Evolutionary conservation across 768 basidiomycete genomes (phyloP), one percentile per base, ranked within the genome.

Genomic region (Hygrophorus pudorinus): DNA sequence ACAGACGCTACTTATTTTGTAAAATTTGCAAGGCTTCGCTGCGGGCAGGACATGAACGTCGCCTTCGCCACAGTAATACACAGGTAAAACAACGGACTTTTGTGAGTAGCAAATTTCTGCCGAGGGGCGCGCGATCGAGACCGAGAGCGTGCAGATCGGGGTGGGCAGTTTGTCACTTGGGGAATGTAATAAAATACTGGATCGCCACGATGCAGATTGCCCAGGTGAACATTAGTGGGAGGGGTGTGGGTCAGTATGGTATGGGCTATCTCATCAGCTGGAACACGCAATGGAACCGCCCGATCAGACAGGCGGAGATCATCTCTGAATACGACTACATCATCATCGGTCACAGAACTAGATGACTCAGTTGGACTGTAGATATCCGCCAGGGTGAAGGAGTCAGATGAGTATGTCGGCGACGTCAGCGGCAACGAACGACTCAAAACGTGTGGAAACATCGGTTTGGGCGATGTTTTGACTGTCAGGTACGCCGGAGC

Each of bases 11-110:
- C 65, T 70, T 1, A 58, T 50, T 20, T 60, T 61, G 52, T 65
- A 76, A 54, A 73, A 80, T 55, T 72, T 76, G 59, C 79, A 81
- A 20, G 71, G 72, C 47, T 80, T 80, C 1, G 78, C 79, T 81
- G 42, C n/a, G 17, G 35, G 29, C 14, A 14, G 31, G 38, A 38
- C 14, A 27, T 32, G 31, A 21, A 33, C 13, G 13, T 16, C 12
- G 5, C 8, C 1, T 3, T 35, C 17, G 20, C 14, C 8, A 32
- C 5, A 9, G 7, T 17, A 24, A 13, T 35, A 16, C 11, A 18
- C 13, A 11, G 16, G 7, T 11, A 14, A 16, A 20, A 33, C 2
- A 6, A 47, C 46, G 40, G 27, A 47, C 46, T 47, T 17, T 42
- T 47, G 40, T 41, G 41, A 29, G 29, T 42, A 7, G n/a, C 9